A percentile compares a stretch with the other conserved stretches of the same genome.
Conservation (phyloP, 495 filamentous ascomycete genomes). For the Rostrohypoxylon terebratum region DNA sequence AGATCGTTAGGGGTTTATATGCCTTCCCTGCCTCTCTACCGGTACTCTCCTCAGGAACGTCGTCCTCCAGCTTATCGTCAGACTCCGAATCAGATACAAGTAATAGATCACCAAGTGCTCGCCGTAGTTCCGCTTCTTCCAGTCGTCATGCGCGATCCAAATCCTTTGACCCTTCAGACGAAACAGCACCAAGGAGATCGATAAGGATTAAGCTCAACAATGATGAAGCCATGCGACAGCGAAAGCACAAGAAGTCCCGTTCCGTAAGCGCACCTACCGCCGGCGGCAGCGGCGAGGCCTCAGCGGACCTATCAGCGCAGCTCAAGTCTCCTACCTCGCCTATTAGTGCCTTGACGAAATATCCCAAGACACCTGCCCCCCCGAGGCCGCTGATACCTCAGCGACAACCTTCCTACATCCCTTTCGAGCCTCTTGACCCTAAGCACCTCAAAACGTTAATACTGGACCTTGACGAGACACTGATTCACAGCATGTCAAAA, state of each 20-base stretch:
- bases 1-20: conserved; percentile 30
- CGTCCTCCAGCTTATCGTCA: conserved; percentile 68
- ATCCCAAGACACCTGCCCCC: conserved; percentile 87
- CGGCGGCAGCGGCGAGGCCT: conserved; percentile 38
- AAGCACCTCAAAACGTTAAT: conserved; percentile 88
- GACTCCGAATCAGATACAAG: conserved; percentile 69
- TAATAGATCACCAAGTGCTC: conserved; percentile 38
- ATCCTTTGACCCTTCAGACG: conserved; percentile 65
- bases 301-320: conserved; percentile 60
- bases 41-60: conserved; percentile 68
- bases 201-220: conserved; percentile 92
- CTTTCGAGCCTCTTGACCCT: conserved; percentile 59
- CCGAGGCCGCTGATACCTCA: conserved; percentile 89
- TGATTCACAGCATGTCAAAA: conserved; percentile 97
- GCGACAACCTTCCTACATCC: conserved; percentile 83
- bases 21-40: conserved; percentile 52
- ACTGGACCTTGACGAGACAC: conserved; percentile 93
- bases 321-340: conserved; percentile 94
- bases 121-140: conserved; percentile 49
- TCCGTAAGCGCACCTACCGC: conserved; percentile 55
- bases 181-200: conserved; percentile 75
- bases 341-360: conserved; percentile 82
- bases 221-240: conserved; percentile 75
- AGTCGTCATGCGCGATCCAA: conserved; percentile 65
- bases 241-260: conserved; percentile 68